Evolutionary conservation across 352 stramenopile genomes (phyloP).

Genomic region (Phytophthora pisi): DNA sequence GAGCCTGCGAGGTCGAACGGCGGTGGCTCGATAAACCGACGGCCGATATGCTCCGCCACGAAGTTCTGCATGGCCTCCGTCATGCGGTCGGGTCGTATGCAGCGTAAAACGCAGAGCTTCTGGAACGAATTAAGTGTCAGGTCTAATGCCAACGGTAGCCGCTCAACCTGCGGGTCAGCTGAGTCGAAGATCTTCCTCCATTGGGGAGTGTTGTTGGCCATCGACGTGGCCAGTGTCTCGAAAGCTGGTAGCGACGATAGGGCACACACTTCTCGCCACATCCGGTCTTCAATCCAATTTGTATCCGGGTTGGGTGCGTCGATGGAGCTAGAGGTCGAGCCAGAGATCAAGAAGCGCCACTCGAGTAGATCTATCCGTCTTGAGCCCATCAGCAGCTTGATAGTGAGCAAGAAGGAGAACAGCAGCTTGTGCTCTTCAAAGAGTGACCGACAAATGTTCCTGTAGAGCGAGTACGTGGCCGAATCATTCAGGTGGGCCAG

Average conservation of each 20-base stretch:
- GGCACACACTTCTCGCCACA: constrained; percentile 80
- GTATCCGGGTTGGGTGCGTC: constrained; percentile 84
- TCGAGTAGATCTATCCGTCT: constrained; percentile 88
- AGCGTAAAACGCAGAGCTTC: constrained; percentile 79
- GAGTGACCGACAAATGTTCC: constrained; percentile 93
- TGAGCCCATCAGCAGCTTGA: constrained; percentile 81
- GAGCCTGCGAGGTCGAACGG: constrained; percentile 91
- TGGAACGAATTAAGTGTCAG: constrained; percentile 81
- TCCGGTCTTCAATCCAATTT: constrained; percentile 72
- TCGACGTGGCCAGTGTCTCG: constrained; percentile 53
- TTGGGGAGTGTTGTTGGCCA: constrained; percentile 52
- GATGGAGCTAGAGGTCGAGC: constrained; percentile 57
- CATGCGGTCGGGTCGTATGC: constrained; percentile 85
- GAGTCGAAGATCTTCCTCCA: constrained; percentile 86
- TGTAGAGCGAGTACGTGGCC: constrained; percentile 94
- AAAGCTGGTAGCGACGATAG: constrained; percentile 77
- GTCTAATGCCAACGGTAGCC: constrained; percentile 64
- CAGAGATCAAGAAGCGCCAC: constrained; percentile 94
- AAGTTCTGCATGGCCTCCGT: constrained; percentile 91
- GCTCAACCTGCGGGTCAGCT: constrained; percentile 76
- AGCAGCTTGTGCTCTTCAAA: constrained; percentile 96
- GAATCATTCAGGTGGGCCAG: constrained; percentile 91
- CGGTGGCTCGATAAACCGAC: constrained; percentile 91
- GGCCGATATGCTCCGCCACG: constrained; percentile 85
- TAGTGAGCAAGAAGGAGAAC: constrained; percentile 93